Base-by-base conservation (phyloP, 1,284 basidiomycete genomes). In the Leccinum ambiguum region DNA sequence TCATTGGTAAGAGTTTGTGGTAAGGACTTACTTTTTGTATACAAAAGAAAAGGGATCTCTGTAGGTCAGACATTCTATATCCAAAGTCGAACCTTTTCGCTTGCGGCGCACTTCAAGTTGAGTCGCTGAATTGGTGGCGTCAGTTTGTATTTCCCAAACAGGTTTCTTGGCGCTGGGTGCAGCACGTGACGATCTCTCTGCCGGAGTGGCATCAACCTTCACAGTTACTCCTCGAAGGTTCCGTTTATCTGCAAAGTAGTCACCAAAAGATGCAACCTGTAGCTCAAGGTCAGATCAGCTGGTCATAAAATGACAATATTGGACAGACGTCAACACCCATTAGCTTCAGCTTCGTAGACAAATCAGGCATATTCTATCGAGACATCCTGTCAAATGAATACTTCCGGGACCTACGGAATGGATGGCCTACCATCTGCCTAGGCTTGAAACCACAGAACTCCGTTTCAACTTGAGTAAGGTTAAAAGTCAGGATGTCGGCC, bases 401-500 rank as follows among this genome's bases (percentile, higher is more conserved):
- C 8, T 64, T 77, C 77, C 14, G 73, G 76, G 8, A 30, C 14
- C 23, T 6, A 50, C 64, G 18, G 72, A 64, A 45, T 71, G 75
- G 76, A 78, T 76, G 3, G 61, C 70, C 43, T 73, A 78, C 68
- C 86, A 86, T 90, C 76, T 77, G 81, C 64, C 79, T 78, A 61
- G 75, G 79, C 68, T 78, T 83, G 79, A 84, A 84, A 1, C 73
- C 71, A n/a, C 79, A 82, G 0, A 79, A 72, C 6, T 69, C 69
- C 1, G 83, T 84, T 63, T 78, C 68, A 3, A 80, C 80, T 71
- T 83, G 81, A 2, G 87, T 88, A 11, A 93, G 78, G 76, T 93
- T 93, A 80, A 90, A 92, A 1, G 89, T 80, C 4, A 93, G 80
- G 62, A 91, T 86, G 71, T 90, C 87, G 30, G 90, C 89, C 89